phyloP scores from a whole-genome alignment of 2,329 filamentous ascomycete species.

The Leptographium flavum region DNA sequence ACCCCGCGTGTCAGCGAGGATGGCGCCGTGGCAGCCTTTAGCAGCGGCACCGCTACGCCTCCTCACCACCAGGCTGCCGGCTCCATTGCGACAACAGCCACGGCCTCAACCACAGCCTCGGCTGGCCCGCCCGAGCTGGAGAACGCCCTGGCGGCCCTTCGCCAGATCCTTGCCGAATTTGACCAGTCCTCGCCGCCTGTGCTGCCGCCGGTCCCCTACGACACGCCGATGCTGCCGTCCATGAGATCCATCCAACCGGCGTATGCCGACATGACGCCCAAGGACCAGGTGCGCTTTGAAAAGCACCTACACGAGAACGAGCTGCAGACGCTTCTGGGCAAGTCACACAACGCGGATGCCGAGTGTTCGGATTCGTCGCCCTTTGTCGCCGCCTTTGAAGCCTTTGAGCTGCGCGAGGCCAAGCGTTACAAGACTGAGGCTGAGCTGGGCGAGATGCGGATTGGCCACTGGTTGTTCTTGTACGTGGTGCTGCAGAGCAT shows the following conservation, averaged over 20 bases:
- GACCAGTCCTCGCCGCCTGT: conserved; percentile 83
- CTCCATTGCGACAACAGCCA: neutral
- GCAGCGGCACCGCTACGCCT: neutral
- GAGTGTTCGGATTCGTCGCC: conserved; percentile 35
- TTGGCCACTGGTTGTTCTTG: conserved; percentile 70
- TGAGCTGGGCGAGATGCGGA: conserved; percentile 57
- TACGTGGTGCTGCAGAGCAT: conserved; percentile 66
- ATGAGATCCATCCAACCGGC: conserved; percentile 52
- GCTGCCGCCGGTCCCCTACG: conserved; percentile 80
- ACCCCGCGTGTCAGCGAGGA: conserved; percentile 69
- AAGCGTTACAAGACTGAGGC: conserved; percentile 41
- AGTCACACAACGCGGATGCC: conserved; percentile 67
- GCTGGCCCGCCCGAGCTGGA: conserved; percentile 24
- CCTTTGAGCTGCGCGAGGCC: conserved; percentile 56
- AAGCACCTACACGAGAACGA: too few relatives aligned
- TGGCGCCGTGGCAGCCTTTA: conserved; percentile 1
- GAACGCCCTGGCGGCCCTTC: conserved; percentile 53
- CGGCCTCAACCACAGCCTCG: conserved; percentile 14
- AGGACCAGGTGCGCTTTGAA: too few relatives aligned
- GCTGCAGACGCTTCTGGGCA: conserved; percentile 59
- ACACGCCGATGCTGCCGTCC: conserved; percentile 64
- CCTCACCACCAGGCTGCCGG: neutral
- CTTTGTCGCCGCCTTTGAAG: conserved; percentile 56
- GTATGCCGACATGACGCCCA: conserved; percentile 49
- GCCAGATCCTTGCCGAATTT: conserved; percentile 72